Base-by-base conservation (phyloP, 129 eudicot species). In the Flaveria sonorensis region DNA sequence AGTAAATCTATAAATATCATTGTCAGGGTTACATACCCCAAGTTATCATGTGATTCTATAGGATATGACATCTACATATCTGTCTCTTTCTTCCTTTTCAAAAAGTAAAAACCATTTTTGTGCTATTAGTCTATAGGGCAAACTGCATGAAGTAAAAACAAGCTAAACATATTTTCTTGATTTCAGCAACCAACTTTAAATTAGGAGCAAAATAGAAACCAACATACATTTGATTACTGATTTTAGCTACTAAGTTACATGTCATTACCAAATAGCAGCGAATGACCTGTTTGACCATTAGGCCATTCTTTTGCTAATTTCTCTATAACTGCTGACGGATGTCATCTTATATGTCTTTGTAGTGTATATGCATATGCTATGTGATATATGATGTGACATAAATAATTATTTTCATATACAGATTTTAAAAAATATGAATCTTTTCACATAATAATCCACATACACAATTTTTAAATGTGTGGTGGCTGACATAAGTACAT, bases 21-120 rank as follows among this genome's bases (percentile, higher is more conserved):
- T 71, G 75, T 53, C n/a, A n/a, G n/a, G 39, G 75, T 71, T 24
- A 70, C 43, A 14, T 13, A 48, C 16, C 46, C 18, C 5, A 51
- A 63, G n/a, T 40, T 36, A 51, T n/a, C 30, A 51, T 52, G 14
- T 10, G 76, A 52, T 51, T 52, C 28, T 30, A 63, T 55, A 30
- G 30, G 48, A 6, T 71, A 16, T 51, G 46, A 71, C 21, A 70
- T 47, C 59, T 48, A 18, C 10, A 16, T 39, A n/a, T n/a, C 42
- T 66, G 51, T 68, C 45, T 15, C 30, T 68, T 21, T 12, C 55
- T 68, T 10, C 12, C 26, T 55, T 36, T 6, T 36, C 40, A 18
- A 55, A n/a, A 55, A 48, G 53, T 48, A 48, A 71, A 30, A 55
- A 14, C 39, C 56, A 59, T 3, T 16, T 20, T 16, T 15, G 28